Base-by-base conservation (phyloP, 805 yeast species). In the Spathaspora girioi region DNA sequence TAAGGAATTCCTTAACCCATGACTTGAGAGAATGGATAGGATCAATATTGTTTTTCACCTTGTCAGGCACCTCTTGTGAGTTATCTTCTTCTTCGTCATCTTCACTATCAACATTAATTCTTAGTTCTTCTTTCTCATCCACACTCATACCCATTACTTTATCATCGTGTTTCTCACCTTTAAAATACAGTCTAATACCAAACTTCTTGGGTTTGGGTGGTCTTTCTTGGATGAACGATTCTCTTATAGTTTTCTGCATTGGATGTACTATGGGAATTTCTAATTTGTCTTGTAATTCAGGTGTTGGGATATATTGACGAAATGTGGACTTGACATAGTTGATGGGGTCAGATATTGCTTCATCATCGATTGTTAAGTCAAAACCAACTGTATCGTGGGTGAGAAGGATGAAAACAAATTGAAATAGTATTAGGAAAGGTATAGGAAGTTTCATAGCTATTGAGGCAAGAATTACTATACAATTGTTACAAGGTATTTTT, bases 1-100 rank as follows among this genome's bases (percentile, higher is more conserved):
- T 56, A 42, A 66, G 49, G 48, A 51, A 66, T 43, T 61, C 66
- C 51, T 60, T 59, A 40, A 66, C 55, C 60, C 66, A 66, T 11
- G 67, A 65, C 8, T 58, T 58, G 31, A 52, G 55, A 2, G 59
- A 54, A 19, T 44, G 38, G 8, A 58, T 18, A 8, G 47, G 38
- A 9, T 11, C 38, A 29, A 12, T 20, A 14, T n/a, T 29, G 10
- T 42, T 23, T 14, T 20, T 20, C 11, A 42, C 18, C 20, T 23
- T 14, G 26, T 46, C 45, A 20, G 19, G 14, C 5, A 7, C 29
- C 10, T 43, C 40, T 20, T 35, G n/a, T n/a, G n/a, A n/a, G n/a
- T n/a, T 42, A n/a, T 18, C 46, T n/a, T 23, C 43, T 20, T 42
- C 50, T 2, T 26, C 42, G 1, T 14, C 18, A 9, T 8, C 38